phyloP scores from a whole-genome alignment of 2,329 filamentous ascomycete genomes.

The Hawksworthiomyces lignivorus region DNA sequence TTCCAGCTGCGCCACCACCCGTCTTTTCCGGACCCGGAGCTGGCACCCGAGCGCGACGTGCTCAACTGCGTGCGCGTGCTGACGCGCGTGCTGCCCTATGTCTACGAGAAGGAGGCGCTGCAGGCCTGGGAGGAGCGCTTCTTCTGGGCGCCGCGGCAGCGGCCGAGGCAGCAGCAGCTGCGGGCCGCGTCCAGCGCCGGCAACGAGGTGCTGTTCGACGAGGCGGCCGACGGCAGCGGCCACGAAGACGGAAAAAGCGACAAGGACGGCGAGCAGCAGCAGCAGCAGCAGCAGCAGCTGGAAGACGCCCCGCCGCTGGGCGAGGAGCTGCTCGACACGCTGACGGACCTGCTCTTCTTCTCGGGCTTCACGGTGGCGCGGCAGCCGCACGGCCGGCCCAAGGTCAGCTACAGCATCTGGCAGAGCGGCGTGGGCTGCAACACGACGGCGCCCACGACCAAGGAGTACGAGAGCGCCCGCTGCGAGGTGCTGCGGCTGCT shows the following conservation, averaged over 20 bases:
- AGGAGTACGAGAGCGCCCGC: conserved; percentile 87
- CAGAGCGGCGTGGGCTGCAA: conserved; percentile 97
- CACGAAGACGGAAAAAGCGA: background rate
- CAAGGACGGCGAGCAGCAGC: conserved; percentile 15
- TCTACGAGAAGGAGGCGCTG: conserved; percentile 83
- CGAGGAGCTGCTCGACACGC: conserved; percentile 84
- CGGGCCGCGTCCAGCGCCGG: too few relatives aligned
- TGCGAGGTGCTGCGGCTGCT: conserved; percentile 83
- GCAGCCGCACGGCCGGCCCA: conserved; percentile 59
- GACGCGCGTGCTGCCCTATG: conserved; percentile 79
- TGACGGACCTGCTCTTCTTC: conserved; percentile 86
- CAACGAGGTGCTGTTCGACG: conserved; percentile 79
- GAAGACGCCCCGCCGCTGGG: conserved; percentile 81
- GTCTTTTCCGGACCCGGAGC: conserved; percentile 78
- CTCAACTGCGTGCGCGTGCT: conserved; percentile 91
- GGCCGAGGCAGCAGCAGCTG: conserved; percentile 57
- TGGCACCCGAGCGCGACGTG: conserved; percentile 79
- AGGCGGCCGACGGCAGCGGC: conserved; percentile 44
- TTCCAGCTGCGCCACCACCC: conserved; percentile 79
- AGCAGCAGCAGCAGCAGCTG: conserved; percentile 33
- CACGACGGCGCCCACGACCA: conserved; percentile 76
- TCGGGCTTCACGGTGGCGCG: conserved; percentile 78
- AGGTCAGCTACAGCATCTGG: conserved; percentile 93
- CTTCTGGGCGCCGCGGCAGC: conserved; percentile 76
- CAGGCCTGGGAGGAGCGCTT: conserved; percentile 84